Evolutionary conservation across 495 filamentous ascomycete genomes (phyloP).

Genomic region (Apodospora peruviana): DNA sequence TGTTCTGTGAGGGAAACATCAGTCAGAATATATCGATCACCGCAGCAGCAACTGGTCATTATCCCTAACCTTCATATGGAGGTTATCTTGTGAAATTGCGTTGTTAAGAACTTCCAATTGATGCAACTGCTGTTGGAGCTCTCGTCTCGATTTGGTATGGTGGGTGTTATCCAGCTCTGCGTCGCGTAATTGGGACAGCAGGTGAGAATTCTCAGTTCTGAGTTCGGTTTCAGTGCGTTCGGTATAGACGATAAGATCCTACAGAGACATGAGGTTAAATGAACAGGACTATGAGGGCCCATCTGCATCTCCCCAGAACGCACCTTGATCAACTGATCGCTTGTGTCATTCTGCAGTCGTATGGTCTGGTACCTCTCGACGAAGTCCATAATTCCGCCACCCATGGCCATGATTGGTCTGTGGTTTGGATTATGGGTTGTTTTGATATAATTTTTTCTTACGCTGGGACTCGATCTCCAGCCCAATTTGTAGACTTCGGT

Average conservation of each 20-base stretch:
- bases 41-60: constrained; percentile 1
- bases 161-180: constrained; percentile 38
- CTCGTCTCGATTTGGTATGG: constrained; percentile 31
- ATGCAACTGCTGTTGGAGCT: constrained; percentile 38
- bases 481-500: no score
- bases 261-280: constrained; percentile 7
- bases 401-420: constrained; percentile 9
- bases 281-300: not conserved
- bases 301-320: constrained; percentile 6
- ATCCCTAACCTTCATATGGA: constrained; percentile 32
- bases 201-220: constrained; percentile 29
- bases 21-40: constrained; percentile 18
- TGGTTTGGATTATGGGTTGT: no score
- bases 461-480: no score
- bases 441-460: no score
- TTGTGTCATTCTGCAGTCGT: constrained; percentile 26
- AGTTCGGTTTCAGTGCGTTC: constrained; percentile 28
- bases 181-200: constrained; percentile 29
- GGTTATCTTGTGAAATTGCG: constrained; percentile 23
- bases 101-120: constrained; percentile 22
- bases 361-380: constrained; percentile 35
- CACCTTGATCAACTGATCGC: constrained; percentile 34
- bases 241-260: constrained; percentile 41
- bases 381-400: constrained; percentile 31
- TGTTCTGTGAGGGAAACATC: constrained; percentile 51